Percentiles rank a stretch among this genome's conserved stretches.
Evolutionary conservation across 306 rosid genomes (phyloP).

Genomic region (Castanea sativa): DNA sequence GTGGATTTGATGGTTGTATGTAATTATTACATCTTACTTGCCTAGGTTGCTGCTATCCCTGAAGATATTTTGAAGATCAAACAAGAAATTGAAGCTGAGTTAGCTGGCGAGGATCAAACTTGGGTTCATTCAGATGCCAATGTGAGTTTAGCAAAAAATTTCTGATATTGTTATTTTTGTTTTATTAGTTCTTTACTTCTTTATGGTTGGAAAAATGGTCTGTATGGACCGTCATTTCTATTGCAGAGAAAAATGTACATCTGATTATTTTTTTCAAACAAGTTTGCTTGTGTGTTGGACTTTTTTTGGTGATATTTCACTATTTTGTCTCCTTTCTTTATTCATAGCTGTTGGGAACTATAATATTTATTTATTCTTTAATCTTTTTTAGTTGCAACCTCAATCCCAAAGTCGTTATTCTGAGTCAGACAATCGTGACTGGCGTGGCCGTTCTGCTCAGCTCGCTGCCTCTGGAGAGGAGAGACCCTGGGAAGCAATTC

Average conservation of each 20-base stretch:
- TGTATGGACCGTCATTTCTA: too few species aligned
- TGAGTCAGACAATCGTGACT: slow-evolving; percentile 40
- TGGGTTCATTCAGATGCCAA: slow-evolving; percentile 35
- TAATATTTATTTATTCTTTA: not conserved
- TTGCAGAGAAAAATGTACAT: too few species aligned
- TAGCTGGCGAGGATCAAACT: slow-evolving; percentile 31
- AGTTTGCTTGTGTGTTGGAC: too few species aligned
- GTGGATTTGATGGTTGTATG: not conserved
- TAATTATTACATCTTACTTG: not conserved
- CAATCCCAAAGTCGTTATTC: slow-evolving; percentile 32
- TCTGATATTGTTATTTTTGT: not conserved
- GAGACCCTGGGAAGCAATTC: too few species aligned
- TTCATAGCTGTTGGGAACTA: too few species aligned
- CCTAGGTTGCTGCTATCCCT: slow-evolving; percentile 22
- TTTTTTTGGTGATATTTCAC: too few species aligned
- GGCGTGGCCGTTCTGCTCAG: slow-evolving; percentile 41
- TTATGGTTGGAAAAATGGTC: too few species aligned
- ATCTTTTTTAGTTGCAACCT: slow-evolving; percentile 18
- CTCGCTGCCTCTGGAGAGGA: too few species aligned
- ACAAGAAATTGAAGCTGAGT: slow-evolving; percentile 35
- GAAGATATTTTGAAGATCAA: slow-evolving; percentile 40
- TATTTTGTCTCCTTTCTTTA: too few species aligned
- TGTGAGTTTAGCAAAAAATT: slow-evolving; percentile 17
- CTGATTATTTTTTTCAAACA: too few species aligned
- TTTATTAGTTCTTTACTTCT: too few species aligned